Base-by-base conservation (phyloP, 192 early-diverging fungal genomes). In the Lunasporangiospora selenospora region DNA sequence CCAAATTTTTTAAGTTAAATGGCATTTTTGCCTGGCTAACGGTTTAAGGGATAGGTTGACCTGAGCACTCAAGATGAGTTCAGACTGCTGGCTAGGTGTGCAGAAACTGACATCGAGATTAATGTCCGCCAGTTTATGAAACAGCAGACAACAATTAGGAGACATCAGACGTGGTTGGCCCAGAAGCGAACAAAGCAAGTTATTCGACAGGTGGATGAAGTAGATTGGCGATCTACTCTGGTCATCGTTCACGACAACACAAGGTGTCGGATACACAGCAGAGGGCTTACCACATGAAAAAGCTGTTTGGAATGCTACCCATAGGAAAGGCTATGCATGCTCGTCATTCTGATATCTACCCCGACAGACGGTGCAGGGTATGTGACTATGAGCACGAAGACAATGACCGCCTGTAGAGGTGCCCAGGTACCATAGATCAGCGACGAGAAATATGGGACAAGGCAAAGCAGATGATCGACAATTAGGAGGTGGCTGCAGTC, bases 51-150 rank as follows among this genome's bases (percentile, higher is more conserved):
- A n/a, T n/a, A 11, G 41, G 50, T 53, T 21, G 32, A 53, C 21
- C 19, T 62, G 11, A 53, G 40, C 24, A 2, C 12, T 16, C 49
- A 62, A 26, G 23, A 42, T 16, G 50, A 62, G 15, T 34, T 53
- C 18, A 7, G 0, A 2, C 15, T 6, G 26, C 46, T 48, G 11
- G 62, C 51, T 7, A 21, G 16, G 12, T 64, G 30, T 12, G 19
- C 37, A 3, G 26, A 24, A 12, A 19, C 9, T 0, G n/a, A 39
- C 0, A 38, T 64, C 5, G 51, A 45, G 26, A 26, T 19, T 7
- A 52, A 48, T 40, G 36, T 64, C 3, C 36, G 58, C 0, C 24
- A 61, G n/a, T 15, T 45, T 24, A 31, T 61, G 37, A 64, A 54
- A 18, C 32, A 46, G 27, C 52, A 64, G 36, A 39, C 44, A 13